A percentile compares a stretch with the other conserved stretches of the same genome.
Evolutionary conservation across 2,329 filamentous ascomycete genomes (phyloP).

Genomic region (Fusarium sp.): DNA sequence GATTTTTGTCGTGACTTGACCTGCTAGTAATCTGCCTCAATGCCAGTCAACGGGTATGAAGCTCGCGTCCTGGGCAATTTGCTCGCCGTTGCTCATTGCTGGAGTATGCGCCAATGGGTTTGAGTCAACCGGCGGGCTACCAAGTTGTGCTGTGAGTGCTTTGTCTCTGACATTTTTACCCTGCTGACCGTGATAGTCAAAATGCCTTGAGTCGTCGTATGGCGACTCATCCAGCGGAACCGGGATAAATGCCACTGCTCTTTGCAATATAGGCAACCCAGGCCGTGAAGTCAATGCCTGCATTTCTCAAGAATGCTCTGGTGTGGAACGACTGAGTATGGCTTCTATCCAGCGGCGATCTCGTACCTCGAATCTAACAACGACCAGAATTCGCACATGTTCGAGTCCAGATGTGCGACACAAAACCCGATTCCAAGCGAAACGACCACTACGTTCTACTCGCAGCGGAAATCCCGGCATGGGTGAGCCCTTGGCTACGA

Average conservation of each 20-base stretch:
- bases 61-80: slow-evolving; percentile 33
- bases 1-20: not conserved
- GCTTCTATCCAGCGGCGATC: not conserved
- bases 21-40: slow-evolving; percentile 15
- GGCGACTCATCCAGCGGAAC: not conserved
- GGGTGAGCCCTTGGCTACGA: slow-evolving; percentile 51
- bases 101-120: slow-evolving; percentile 17
- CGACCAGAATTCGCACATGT: slow-evolving; percentile 47
- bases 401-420: slow-evolving; percentile 49
- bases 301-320: slow-evolving; percentile 27
- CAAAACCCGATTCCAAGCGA: slow-evolving; percentile 47
- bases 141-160: slow-evolving; percentile 23
- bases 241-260: slow-evolving; percentile 12
- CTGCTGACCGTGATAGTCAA: slow-evolving; percentile 9
- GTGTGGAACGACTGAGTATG: slow-evolving; percentile 38
- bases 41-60: slow-evolving; percentile 36
- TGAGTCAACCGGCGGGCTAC: slow-evolving; percentile 24
- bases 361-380: slow-evolving; percentile 6
- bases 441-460: slow-evolving; percentile 50
- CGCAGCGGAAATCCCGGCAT: slow-evolving; percentile 51
- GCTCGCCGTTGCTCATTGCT: slow-evolving; percentile 26
- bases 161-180: not conserved
- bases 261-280: slow-evolving; percentile 19
- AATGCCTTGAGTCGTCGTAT: slow-evolving; percentile 19
- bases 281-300: slow-evolving; percentile 24